Percentiles rank a stretch among this genome's conserved stretches.
Conservation (phyloP, 2,329 filamentous ascomycete genomes). For the Byssoonygena ceratinophila region DNA sequence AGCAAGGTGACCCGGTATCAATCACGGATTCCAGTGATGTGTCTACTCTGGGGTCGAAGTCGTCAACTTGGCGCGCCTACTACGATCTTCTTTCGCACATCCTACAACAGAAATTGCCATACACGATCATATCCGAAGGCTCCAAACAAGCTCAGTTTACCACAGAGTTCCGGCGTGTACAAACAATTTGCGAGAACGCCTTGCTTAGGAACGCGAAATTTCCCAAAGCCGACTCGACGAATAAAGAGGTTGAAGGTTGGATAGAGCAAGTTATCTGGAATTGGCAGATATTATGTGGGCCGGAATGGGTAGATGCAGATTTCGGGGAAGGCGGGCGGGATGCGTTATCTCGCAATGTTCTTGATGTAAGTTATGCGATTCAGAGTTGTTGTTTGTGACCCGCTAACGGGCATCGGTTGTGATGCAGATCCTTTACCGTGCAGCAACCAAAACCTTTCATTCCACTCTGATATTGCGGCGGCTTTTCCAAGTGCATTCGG, state of each 20-base stretch:
- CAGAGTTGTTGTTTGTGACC: background rate
- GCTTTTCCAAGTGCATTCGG: conserved; percentile 76
- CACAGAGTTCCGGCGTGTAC: conserved; percentile 66
- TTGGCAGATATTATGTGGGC: conserved; percentile 72
- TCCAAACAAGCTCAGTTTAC: conserved; percentile 54
- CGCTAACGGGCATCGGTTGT: background rate
- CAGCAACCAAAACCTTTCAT: conserved; percentile 88
- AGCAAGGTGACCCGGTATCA: conserved; percentile 21
- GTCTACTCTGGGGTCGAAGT: conserved; percentile 21
- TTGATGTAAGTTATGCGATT: conserved; percentile 46
- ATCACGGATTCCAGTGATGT: conserved; percentile 17
- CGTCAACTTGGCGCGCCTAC: conserved; percentile 71
- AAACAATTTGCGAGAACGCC: conserved; percentile 66
- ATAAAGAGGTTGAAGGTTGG: conserved; percentile 71
- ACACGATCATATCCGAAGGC: conserved; percentile 24
- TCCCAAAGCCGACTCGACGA: conserved; percentile 68
- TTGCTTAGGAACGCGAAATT: conserved; percentile 72
- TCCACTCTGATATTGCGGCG: conserved; percentile 79
- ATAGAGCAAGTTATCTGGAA: conserved; percentile 69
- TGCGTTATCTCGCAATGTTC: conserved; percentile 60
- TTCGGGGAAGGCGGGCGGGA: conserved; percentile 72
- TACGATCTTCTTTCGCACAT: conserved; percentile 70
- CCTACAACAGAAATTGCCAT: conserved; percentile 46
- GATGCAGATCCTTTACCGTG: conserved; percentile 66
- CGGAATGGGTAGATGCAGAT: conserved; percentile 68